phyloP scores from a whole-genome alignment of 495 filamentous ascomycete species.

The Hyphodiscus hymeniophilus region DNA sequence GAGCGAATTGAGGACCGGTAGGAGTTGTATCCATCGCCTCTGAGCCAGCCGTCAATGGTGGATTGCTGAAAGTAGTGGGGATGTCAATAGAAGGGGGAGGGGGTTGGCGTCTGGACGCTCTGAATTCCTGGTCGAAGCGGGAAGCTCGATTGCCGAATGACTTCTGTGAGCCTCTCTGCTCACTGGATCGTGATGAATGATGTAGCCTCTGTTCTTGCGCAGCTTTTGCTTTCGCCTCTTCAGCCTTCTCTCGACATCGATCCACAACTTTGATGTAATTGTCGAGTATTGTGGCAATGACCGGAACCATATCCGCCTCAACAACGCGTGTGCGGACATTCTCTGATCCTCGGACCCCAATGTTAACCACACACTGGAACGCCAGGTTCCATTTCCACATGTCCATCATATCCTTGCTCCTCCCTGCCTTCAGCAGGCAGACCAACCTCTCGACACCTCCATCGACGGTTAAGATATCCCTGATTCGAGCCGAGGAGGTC shows the following conservation, averaged over 20 bases:
- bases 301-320: slow-evolving; percentile 97
- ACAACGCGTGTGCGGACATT: slow-evolving; percentile 88
- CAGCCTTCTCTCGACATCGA: slow-evolving; percentile 75
- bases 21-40: slow-evolving; percentile 46
- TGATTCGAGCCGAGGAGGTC: slow-evolving; percentile 94
- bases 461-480: slow-evolving; percentile 96
- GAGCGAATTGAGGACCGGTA: slow-evolving; percentile 52
- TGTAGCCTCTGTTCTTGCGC: slow-evolving; percentile 23
- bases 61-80: slow-evolving; percentile 29
- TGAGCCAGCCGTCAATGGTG: slow-evolving; percentile 13
- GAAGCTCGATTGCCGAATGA: slow-evolving; percentile 27
- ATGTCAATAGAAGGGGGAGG: slow-evolving; percentile 72
- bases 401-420: slow-evolving; percentile 96
- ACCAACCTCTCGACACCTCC: slow-evolving; percentile 93
- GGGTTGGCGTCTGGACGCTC: slow-evolving; percentile 52
- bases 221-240: slow-evolving; percentile 48
- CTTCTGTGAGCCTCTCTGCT: slow-evolving; percentile 23
- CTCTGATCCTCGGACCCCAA: slow-evolving; percentile 93
- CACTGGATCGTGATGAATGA: slow-evolving; percentile 13
- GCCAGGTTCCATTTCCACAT: slow-evolving; percentile 99
- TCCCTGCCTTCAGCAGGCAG: slow-evolving; percentile 93
- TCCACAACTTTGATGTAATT: slow-evolving; percentile 97
- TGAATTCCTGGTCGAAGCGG: slow-evolving; percentile 38
- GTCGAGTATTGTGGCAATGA: slow-evolving; percentile 97
- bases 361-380: slow-evolving; percentile 98